Evolutionary conservation across 352 stramenopile genomes (phyloP), one percentile per base, ranked within the genome.

Genomic region (Globisporangium carolinianum): DNA sequence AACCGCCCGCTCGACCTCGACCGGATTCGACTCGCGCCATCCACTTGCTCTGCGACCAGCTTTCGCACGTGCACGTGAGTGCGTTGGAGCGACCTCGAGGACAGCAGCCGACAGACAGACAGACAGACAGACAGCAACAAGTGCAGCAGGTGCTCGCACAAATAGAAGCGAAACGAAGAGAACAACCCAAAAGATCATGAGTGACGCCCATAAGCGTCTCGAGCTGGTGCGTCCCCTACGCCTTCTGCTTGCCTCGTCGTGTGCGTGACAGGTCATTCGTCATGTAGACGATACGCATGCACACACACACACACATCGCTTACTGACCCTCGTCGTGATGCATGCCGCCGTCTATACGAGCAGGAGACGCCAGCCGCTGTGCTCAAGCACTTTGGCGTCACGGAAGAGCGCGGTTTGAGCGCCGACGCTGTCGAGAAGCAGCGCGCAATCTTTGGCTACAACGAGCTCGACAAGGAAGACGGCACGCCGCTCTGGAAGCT

Each of bases 401-500:
- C 48, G n/a, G 82, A 92, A 61, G 64, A 75, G 15, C 53, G 63
- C 24, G 83, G 83, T 0, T 62, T 93, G 54, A 83, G 62, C 53
- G 55, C 73, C 17, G 70, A 62, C 7, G 72, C 83, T 8, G 81
- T 92, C 38, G 69, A 75, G 48, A 76, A 81, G 61, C 72, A 73
- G 46, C 84, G 78, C 55, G 68, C 71, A 3, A 39, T 59, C 39
- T 73, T 85, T 58, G 90, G 90, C 57, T 94, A 67, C 60, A 97
- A 97, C 54, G 90, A 96, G 62, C 71, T 97, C 48, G 86, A 88
- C 57, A 95, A 97, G 69, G 87, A 97, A 65, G 83, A 95, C 47
- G 73, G 69, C 47, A 96, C 84, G 60, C 85, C 89, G 32, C 68
- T 97, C 39, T 97, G 87, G 90, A 92, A 96, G 77, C 79, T 99